Conservation (phyloP, 164 flowering plant species). For the Vitis vinifera region ASM3070453v1 NC_081814.1:1160501-1161000, state of each 20-base stretch:
- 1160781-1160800: conserved; percentile 98
- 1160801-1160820: conserved; percentile 93
- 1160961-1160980: conserved; percentile 94
- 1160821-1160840: conserved; percentile 79
- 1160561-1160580: conserved; percentile 91
- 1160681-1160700: too few relatives aligned
- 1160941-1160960: conserved; percentile 93
- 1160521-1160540: conserved; percentile 78
- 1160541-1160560: conserved; percentile 95
- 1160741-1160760: not conserved
- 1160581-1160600: conserved; percentile 74
- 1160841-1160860: conserved; percentile 85
- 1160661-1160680: not conserved
- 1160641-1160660: not conserved
- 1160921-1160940: conserved; percentile 96
- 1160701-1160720: too few relatives aligned
- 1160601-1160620: conserved; percentile 94
- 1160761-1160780: conserved; percentile 89
- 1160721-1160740: too few relatives aligned
- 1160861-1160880: conserved; percentile 96
- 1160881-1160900: conserved; percentile 87
- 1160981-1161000: conserved; percentile 83
- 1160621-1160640: conserved; percentile 91
- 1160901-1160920: conserved; percentile 95
- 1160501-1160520: conserved; percentile 97